A percentile compares a stretch with the other conserved stretches of the same genome.
These are phyloP conservation scores for Phenoliferia sp. DNA, from an alignment of 1,284 basidiomycete genomes.

Conservation along the genomic window DNA sequence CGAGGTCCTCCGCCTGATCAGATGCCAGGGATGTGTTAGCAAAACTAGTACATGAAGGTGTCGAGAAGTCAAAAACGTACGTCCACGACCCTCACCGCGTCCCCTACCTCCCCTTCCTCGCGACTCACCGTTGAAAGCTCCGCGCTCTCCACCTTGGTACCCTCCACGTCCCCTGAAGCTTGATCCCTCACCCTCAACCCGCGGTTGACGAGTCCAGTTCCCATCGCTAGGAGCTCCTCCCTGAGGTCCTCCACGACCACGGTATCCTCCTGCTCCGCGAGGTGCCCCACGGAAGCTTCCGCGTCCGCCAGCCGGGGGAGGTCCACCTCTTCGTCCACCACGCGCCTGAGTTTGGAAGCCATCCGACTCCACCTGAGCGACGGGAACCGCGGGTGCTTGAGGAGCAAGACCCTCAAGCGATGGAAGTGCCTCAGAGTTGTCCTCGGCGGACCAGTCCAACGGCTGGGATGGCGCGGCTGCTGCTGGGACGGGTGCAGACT, in stretches of 20 bases:
- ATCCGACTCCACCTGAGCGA: neutral
- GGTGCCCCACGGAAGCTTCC: slow-evolving; percentile 3
- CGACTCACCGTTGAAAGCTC: neutral
- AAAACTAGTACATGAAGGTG: neutral
- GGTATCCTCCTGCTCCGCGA: neutral
- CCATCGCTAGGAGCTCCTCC: neutral
- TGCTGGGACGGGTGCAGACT: slow-evolving; percentile 8
- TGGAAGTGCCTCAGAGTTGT: slow-evolving; percentile 11
- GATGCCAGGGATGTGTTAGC: neutral
- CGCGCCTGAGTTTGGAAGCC: slow-evolving; percentile 15
- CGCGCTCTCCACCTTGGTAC: neutral
- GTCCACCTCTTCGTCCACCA: neutral
- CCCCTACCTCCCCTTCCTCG: slow-evolving; percentile 10
- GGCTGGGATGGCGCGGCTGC: slow-evolving; percentile 4
- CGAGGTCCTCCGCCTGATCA: neutral
- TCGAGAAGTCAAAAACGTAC: neutral
- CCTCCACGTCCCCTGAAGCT: slow-evolving; percentile 1
- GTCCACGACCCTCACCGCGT: slow-evolving; percentile 9
- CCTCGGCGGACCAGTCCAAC: slow-evolving; percentile 27
- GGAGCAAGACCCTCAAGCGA: slow-evolving; percentile 21
- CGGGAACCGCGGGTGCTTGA: neutral
- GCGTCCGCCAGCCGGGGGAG: too few relatives aligned
- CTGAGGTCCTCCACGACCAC: neutral
- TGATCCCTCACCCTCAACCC: slow-evolving; percentile 1
- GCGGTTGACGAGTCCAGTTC: neutral